phyloP scores from a whole-genome alignment of 2,329 filamentous ascomycete species.

The Lachnellula occidentalis region DNA sequence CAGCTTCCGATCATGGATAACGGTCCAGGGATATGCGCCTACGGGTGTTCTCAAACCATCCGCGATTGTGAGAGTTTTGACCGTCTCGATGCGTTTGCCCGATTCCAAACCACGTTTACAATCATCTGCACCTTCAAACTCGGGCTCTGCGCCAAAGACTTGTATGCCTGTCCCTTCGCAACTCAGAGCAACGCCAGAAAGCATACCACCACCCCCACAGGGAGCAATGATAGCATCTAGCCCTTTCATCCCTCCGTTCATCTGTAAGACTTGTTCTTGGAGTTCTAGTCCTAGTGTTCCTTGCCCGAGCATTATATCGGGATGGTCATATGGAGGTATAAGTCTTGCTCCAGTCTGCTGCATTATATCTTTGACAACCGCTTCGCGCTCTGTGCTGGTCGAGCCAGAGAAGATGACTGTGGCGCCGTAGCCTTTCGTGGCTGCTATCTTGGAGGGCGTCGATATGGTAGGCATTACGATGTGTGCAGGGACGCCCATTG shows the following conservation, averaged over 20 bases:
- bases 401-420: slow-evolving; percentile 75
- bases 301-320: slow-evolving; percentile 86
- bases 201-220: slow-evolving; percentile 82
- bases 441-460: slow-evolving; percentile 80
- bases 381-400: slow-evolving; percentile 76
- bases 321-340: slow-evolving; percentile 88
- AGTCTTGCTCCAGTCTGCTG: slow-evolving; percentile 68
- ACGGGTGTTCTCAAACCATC: slow-evolving; percentile 85
- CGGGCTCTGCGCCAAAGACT: slow-evolving; percentile 86
- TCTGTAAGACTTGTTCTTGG: slow-evolving; percentile 60
- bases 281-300: slow-evolving; percentile 86
- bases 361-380: slow-evolving; percentile 64
- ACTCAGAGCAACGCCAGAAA: slow-evolving; percentile 75
- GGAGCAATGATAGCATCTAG: slow-evolving; percentile 75
- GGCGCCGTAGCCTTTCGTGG: slow-evolving; percentile 72
- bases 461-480: slow-evolving; percentile 91
- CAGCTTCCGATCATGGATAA: slow-evolving; percentile 68
- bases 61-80: slow-evolving; percentile 76
- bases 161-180: slow-evolving; percentile 63
- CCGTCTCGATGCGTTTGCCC: slow-evolving; percentile 58
- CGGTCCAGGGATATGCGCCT: slow-evolving; percentile 66
- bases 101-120: slow-evolving; percentile 62
- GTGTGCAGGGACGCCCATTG: slow-evolving; percentile 69
- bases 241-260: slow-evolving; percentile 38
- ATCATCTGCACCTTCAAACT: slow-evolving; percentile 79